These are phyloP conservation scores for Picea abies DNA, from an alignment of 83 land plant species.

Conservation along the genomic window DNA sequence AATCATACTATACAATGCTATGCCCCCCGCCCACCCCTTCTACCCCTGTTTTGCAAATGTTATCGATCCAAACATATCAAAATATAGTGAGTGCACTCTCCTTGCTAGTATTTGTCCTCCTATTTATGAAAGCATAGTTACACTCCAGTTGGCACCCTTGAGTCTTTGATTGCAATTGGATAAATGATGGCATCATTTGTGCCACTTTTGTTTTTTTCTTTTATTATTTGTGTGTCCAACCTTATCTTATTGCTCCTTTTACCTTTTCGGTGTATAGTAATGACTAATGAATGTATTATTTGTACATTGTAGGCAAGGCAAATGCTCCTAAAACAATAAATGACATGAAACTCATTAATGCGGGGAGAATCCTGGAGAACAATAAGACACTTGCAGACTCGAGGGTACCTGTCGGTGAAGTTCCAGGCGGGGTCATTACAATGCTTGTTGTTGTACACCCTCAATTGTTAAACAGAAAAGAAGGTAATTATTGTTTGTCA, in stretches of 20 bases:
- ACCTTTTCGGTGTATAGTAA: not conserved
- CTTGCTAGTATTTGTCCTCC: not conserved
- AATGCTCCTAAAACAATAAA: conserved; percentile 60
- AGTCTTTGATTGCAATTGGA: too few species aligned
- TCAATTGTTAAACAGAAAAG: conserved; percentile 43
- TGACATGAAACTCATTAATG: conserved; percentile 78
- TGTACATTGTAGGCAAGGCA: conserved; percentile 45
- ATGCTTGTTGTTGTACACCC: too few species aligned
- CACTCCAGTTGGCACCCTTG: not conserved
- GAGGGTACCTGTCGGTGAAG: too few species aligned
- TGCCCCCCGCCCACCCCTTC: too few species aligned
- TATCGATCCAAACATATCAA: not conserved
- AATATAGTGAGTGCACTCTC: not conserved
- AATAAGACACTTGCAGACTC: too few species aligned
- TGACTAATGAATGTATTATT: conserved; percentile 6
- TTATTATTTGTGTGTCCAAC: not conserved
- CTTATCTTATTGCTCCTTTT: not conserved
- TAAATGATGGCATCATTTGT: not conserved
- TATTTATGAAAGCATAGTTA: not conserved
- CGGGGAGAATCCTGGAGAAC: too few species aligned
- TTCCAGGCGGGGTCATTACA: too few species aligned
- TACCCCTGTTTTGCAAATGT: not conserved
- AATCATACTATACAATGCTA: too few species aligned
- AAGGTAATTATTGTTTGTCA: conserved; percentile 29
- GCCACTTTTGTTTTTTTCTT: not conserved